Evolutionary conservation across 257 asterid genomes (phyloP).

Genomic region (Solanum paucissectum): DNA sequence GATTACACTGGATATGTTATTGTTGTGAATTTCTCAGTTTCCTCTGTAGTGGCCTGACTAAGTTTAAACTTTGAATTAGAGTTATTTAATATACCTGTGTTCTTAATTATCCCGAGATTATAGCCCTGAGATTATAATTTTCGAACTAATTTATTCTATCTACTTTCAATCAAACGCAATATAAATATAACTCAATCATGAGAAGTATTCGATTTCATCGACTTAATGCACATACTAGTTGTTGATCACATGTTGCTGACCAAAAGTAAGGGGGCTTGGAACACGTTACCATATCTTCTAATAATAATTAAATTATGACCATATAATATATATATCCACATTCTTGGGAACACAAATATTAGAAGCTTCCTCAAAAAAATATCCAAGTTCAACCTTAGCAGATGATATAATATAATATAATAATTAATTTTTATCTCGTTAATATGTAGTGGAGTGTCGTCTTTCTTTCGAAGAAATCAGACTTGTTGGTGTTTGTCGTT

Average conservation of each 20-base stretch:
- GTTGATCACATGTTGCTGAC: not conserved
- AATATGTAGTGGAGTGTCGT: not conserved
- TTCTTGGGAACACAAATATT: not conserved
- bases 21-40: not conserved
- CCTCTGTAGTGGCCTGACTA: not conserved
- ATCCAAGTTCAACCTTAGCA: not conserved
- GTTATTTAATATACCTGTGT: not conserved
- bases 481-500: not conserved
- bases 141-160: not conserved
- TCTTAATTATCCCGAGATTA: not conserved
- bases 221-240: not conserved
- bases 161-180: not conserved
- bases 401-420: not conserved
- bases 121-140: too few relatives aligned
- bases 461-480: too few relatives aligned
- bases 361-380: not conserved
- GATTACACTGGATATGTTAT: not conserved
- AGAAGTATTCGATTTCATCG: not conserved
- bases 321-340: not conserved
- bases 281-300: not conserved
- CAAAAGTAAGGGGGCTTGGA: not conserved
- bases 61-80: not conserved
- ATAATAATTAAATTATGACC: not conserved
- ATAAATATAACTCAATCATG: not conserved
- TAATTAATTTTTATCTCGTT: not conserved